Base-by-base conservation (phyloP, 495 filamentous ascomycete species). In the Platismatia glauca region DNA sequence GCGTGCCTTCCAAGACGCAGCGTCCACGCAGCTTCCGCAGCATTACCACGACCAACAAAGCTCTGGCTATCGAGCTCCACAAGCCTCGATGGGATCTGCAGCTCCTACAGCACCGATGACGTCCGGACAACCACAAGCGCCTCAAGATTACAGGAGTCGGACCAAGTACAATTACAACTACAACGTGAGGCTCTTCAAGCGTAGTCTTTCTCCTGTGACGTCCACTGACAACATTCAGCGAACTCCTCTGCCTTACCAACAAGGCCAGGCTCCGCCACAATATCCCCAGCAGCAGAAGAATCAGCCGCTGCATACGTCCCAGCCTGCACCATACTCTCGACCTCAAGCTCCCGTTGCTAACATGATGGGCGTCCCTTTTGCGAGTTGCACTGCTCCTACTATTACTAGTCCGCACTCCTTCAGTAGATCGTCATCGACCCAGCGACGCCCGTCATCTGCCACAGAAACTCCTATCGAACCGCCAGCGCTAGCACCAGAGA, bases 271-370 rank as follows among this genome's bases (percentile, higher is more conserved):
- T 29, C 56, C 33, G 29, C 44, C 35, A 4, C 57, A 64, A 37
- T 41, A 58, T 56, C n/a, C 50, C 38, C 59, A 55, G 33, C 48
- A 66, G 44, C 66, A 62, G 15, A 27, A 57, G 7, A 29, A 18
- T 12, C 46, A 48, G 12, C 59, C 53, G 33, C 50, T 53, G 50
- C 50, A 53, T 53, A 33, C 57, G 44, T 38, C 65, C 20, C 44
- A 66, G 24, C 53, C 52, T 16, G 24, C 56, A 59, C 57, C 29
- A 38, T 65, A 56, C 34, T 38, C 48, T 46, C 63, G 35, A 22
- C 58, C 52, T 38, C 55, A 60, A 55, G 68, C 68, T 41, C 68
- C 68, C 33, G 67, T 68, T 37, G 68, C 68, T 48, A 70, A 70
- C 35, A 70, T 70, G 68, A 65, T 65, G 35, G 62, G 58, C 18